phyloP scores from a whole-genome alignment of 73 alveolate species.

The Paramecium primaurelia region DNA sequence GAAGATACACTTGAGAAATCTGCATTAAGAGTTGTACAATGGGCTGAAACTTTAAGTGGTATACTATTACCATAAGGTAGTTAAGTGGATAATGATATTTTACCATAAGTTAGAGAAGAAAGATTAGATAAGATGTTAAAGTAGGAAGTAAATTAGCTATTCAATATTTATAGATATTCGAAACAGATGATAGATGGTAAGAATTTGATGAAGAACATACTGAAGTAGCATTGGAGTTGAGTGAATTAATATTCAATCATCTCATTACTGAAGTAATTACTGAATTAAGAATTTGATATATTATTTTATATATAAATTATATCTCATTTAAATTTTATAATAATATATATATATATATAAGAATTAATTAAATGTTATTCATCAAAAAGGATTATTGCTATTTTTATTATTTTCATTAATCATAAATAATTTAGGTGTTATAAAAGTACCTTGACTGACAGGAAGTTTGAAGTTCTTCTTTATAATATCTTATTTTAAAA shows the following conservation, averaged over 20 bases:
- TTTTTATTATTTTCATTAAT: not conserved
- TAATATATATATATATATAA: not conserved
- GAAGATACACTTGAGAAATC: conserved; percentile 26
- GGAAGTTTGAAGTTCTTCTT: not conserved
- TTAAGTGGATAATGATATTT: conserved; percentile 44
- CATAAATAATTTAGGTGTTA: conserved; percentile 26
- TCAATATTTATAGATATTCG: not conserved
- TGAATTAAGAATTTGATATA: not conserved
- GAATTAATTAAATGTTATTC: not conserved
- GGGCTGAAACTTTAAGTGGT: conserved; percentile 62
- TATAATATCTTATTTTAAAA: not conserved
- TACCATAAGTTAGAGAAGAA: conserved; percentile 61
- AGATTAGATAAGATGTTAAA: conserved; percentile 60
- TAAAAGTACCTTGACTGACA: not conserved
- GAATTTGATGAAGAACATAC: conserved; percentile 67
- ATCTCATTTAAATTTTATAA: not conserved
- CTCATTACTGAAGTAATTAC: not conserved
- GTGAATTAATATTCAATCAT: conserved; percentile 9
- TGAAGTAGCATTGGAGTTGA: conserved; percentile 51
- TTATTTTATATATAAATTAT: not conserved
- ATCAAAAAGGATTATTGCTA: not conserved
- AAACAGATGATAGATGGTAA: conserved; percentile 63
- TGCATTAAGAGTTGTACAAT: not conserved
- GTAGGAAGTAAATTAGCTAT: conserved; percentile 12
- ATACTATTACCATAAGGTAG: conserved; percentile 5